Percentiles rank a stretch among this genome's conserved stretches.
Evolutionary conservation across 2,329 filamentous ascomycete species (phyloP).

Genomic region (Verticillium longisporum): DNA sequence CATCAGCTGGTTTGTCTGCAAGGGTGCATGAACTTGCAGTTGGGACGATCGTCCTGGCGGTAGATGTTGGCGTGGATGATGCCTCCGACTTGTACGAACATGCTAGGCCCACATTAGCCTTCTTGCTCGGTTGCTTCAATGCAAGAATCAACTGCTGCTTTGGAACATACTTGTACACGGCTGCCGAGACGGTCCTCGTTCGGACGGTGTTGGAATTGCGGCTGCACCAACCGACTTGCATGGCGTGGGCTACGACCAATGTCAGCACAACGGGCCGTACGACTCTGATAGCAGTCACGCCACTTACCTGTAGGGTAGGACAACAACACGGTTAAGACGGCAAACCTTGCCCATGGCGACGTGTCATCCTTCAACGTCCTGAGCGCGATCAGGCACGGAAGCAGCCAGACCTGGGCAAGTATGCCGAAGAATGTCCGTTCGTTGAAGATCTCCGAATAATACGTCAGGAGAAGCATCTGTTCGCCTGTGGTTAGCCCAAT

Average conservation of each 20-base stretch:
- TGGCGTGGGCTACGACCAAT: constrained; percentile 33
- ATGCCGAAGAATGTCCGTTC: constrained; percentile 33
- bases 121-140: neutral
- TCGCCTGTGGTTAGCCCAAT: neutral
- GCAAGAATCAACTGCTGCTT: neutral
- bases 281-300: neutral
- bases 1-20: rapidly evolving
- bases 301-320: constrained; percentile 22
- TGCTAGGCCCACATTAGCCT: neutral
- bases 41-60: constrained; percentile 22
- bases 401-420: constrained; percentile 42
- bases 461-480: constrained; percentile 35
- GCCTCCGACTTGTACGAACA: constrained; percentile 7
- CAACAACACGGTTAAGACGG: constrained; percentile 24
- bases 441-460: constrained; percentile 35
- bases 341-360: constrained; percentile 25
- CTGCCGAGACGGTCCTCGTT: constrained; percentile 54
- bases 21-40: constrained; percentile 6
- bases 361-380: constrained; percentile 1
- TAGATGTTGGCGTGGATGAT: constrained; percentile 34
- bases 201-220: constrained; percentile 57
- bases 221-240: constrained; percentile 50
- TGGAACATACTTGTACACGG: constrained; percentile 41
- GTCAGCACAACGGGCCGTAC: constrained; percentile 16
- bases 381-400: constrained; percentile 45